Conservation (phyloP, 257 asterid genomes). For the Salvia splendens region DNA sequence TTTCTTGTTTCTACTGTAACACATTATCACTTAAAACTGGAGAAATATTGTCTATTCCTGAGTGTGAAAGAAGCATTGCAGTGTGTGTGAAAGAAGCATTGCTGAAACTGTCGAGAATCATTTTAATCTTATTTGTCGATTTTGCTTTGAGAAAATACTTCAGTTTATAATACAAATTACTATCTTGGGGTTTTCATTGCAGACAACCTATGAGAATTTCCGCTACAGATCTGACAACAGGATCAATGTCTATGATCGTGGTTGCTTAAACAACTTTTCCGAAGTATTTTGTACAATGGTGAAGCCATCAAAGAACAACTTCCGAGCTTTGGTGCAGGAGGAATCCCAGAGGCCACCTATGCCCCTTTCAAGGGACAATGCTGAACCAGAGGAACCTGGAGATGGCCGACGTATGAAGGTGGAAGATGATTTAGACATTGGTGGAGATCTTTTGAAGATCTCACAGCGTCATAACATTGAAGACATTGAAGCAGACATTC, state of each 20-base stretch:
- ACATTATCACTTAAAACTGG: constrained; percentile 14
- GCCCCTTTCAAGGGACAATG: constrained; percentile 50
- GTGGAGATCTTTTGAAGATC: constrained; percentile 89
- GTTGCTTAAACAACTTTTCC: constrained; percentile 65
- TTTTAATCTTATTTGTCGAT: constrained; percentile 6
- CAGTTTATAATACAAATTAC: constrained; percentile 6
- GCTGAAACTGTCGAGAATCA: constrained; percentile 1
- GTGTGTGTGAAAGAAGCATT: no score
- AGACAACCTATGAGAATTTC: constrained; percentile 97
- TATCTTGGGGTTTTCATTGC: constrained; percentile 30
- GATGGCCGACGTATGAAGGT: constrained; percentile 69
- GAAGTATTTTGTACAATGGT: constrained; percentile 91
- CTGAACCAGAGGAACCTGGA: constrained; percentile 50
- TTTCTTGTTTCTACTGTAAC: constrained; percentile 9
- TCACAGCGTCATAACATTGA: constrained; percentile 93
- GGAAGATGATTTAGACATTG: constrained; percentile 84
- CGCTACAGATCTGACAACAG: constrained; percentile 90
- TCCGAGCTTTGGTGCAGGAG: constrained; percentile 77
- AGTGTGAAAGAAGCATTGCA: no score
- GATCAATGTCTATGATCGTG: constrained; percentile 79
- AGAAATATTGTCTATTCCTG: not conserved
- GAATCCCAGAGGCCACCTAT: constrained; percentile 64
- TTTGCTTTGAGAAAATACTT: not conserved
- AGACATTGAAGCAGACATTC: constrained; percentile 87
- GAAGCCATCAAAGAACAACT: constrained; percentile 83